Evolutionary conservation across 441 rosid genomes (phyloP).

Genomic region (Omphalea diandra): DNA sequence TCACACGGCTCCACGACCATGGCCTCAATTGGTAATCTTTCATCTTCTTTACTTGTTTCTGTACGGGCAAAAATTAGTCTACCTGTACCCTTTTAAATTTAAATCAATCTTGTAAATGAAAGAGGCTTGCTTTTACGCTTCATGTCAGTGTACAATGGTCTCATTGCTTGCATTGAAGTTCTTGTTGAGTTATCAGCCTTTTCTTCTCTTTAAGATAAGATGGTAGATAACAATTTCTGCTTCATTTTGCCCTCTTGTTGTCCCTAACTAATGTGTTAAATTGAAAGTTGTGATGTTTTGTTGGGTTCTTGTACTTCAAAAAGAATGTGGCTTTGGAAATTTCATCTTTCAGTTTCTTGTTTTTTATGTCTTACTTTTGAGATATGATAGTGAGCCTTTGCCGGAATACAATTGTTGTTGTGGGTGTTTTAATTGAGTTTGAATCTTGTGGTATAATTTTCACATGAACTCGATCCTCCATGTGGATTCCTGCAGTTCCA

Average conservation of each 20-base stretch:
- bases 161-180: neutral
- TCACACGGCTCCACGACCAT: constrained; percentile 82
- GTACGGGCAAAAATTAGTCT: too few species aligned
- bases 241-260: too few species aligned
- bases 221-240: too few species aligned
- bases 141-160: neutral
- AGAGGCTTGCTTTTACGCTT: too few species aligned
- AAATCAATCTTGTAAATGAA: too few species aligned
- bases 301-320: neutral
- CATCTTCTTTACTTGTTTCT: too few species aligned
- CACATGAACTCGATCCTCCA: constrained; percentile 19
- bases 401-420: neutral
- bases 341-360: neutral
- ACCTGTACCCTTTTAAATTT: too few species aligned
- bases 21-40: constrained; percentile 54
- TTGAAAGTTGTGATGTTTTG: neutral
- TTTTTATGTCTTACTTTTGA: neutral
- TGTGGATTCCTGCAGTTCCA: constrained; percentile 99
- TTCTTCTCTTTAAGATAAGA: too few species aligned
- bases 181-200: neutral
- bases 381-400: neutral
- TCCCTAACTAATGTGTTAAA: too few species aligned
- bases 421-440: too few species aligned
- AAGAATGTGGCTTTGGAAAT: neutral
- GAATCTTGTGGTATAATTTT: constrained; percentile 1